Percentiles rank a stretch among this genome's conserved stretches.
Evolutionary conservation across 768 basidiomycete species (phyloP).

Genomic region (Pluteus cervinus): DNA sequence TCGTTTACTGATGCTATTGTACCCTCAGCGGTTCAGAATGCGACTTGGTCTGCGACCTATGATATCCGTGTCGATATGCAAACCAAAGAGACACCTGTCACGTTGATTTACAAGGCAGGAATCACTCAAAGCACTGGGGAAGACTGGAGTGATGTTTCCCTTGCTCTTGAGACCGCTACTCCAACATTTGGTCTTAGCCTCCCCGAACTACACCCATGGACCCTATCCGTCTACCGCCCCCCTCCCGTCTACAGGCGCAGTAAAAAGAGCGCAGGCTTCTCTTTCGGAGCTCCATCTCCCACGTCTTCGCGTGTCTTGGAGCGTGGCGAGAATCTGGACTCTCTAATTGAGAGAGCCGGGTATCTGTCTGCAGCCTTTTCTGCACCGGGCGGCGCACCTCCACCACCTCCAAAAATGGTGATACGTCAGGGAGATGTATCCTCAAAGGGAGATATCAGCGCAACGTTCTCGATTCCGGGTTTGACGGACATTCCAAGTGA

Average conservation of each 20-base stretch:
- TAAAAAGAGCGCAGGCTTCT: no score
- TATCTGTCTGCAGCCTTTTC: no score
- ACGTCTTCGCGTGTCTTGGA: no score
- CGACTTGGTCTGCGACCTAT: conserved; percentile 29
- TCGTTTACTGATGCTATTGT: neutral
- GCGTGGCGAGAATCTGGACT: no score
- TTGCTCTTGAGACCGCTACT: conserved; percentile 32
- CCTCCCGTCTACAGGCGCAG: neutral
- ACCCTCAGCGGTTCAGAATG: conserved; percentile 15
- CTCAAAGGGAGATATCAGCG: conserved; percentile 23
- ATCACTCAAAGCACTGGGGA: conserved; percentile 35
- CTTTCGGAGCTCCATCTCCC: no score
- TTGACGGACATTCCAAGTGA: conserved; percentile 26
- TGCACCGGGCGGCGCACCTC: neutral
- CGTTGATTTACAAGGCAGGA: conserved; percentile 31
- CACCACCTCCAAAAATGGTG: neutral
- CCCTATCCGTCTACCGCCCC: conserved; percentile 12
- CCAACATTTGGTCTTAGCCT: conserved; percentile 30
- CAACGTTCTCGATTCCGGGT: conserved; percentile 27
- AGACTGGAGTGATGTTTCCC: conserved; percentile 33
- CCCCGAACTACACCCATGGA: conserved; percentile 27
- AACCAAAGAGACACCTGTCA: conserved; percentile 22
- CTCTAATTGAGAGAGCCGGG: no score
- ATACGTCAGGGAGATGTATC: conserved; percentile 8
- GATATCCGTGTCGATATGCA: conserved; percentile 34